A percentile compares a stretch with the other conserved stretches of the same genome.
These are phyloP conservation scores for Ilex asprella DNA, from an alignment of 257 asterid genomes.

Conservation along the genomic window DNA sequence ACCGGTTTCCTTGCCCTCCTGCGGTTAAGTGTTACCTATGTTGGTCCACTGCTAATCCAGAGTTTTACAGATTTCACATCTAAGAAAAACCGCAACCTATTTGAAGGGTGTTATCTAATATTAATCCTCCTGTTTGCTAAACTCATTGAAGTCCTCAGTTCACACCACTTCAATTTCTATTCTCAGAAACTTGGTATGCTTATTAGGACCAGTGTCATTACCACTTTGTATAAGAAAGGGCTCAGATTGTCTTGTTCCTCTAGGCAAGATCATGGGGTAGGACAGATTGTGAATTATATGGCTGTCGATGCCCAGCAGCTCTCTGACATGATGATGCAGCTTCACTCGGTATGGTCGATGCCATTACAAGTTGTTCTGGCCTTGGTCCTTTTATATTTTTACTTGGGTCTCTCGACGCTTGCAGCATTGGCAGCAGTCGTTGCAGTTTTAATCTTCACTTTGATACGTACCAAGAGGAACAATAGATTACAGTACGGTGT, in stretches of 20 bases:
- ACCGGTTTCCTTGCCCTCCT: slow-evolving; percentile 41
- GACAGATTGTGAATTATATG: slow-evolving; percentile 76
- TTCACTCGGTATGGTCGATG: slow-evolving; percentile 60
- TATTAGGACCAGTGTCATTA: slow-evolving; percentile 43
- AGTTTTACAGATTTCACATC: slow-evolving; percentile 40
- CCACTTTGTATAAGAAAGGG: slow-evolving; percentile 55
- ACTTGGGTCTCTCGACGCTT: slow-evolving; percentile 37
- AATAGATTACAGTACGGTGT: slow-evolving; percentile 39
- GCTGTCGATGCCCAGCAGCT: slow-evolving; percentile 67
- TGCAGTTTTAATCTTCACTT: slow-evolving; percentile 21
- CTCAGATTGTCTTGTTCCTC: slow-evolving; percentile 47
- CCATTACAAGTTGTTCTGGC: slow-evolving; percentile 57
- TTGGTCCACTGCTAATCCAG: slow-evolving; percentile 54
- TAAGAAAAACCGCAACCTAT: slow-evolving; percentile 27
- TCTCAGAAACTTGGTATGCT: slow-evolving; percentile 59
- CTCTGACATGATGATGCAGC: slow-evolving; percentile 47
- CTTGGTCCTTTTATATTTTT: slow-evolving; percentile 34
- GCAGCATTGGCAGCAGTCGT: slow-evolving; percentile 34
- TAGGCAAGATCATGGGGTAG: slow-evolving; percentile 67
- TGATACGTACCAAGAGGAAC: slow-evolving; percentile 20
- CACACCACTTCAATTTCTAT: slow-evolving; percentile 66
- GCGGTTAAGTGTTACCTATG: slow-evolving; percentile 42
- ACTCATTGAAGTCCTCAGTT: slow-evolving; percentile 44
- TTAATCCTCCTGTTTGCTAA: slow-evolving; percentile 38
- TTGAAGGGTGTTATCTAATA: slow-evolving; percentile 37